Conservation (phyloP, 257 asterid genomes). For the Solanum neorickii region DNA sequence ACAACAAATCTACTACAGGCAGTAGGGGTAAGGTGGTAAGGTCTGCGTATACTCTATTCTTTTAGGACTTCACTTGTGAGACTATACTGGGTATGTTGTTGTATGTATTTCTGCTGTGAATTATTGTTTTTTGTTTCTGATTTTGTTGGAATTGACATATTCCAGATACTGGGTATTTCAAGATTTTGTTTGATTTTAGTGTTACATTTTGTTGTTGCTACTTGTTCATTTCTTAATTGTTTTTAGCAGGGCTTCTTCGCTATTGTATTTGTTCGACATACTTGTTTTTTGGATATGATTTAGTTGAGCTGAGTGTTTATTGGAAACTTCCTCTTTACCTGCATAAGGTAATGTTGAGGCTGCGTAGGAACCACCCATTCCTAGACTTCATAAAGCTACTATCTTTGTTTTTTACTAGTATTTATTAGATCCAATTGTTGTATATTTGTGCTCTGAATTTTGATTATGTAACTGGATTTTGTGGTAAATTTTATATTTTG, state of each 20-base stretch:
- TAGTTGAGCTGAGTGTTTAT: accelerated
- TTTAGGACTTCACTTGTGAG: neutral
- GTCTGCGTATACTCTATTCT: neutral
- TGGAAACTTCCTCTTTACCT: accelerated
- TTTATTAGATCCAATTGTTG: neutral
- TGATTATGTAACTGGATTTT: neutral
- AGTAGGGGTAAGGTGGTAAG: neutral
- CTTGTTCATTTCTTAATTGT: neutral
- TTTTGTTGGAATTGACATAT: neutral
- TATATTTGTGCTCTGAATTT: neutral
- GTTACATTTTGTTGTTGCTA: neutral
- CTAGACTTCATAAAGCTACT: neutral
- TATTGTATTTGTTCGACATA: accelerated
- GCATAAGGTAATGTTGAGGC: neutral
- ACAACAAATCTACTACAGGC: neutral
- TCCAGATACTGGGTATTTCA: neutral
- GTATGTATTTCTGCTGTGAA: neutral
- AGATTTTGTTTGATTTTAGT: neutral
- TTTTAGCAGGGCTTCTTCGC: neutral
- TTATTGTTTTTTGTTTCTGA: neutral
- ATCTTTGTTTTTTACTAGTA: neutral
- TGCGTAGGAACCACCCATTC: neutral
- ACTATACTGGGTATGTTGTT: neutral
- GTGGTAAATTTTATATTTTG: neutral
- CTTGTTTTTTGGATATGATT: neutral